phyloP scores from a whole-genome alignment of 2,329 filamentous ascomycete species.

The Alternaria arbusti region DNA sequence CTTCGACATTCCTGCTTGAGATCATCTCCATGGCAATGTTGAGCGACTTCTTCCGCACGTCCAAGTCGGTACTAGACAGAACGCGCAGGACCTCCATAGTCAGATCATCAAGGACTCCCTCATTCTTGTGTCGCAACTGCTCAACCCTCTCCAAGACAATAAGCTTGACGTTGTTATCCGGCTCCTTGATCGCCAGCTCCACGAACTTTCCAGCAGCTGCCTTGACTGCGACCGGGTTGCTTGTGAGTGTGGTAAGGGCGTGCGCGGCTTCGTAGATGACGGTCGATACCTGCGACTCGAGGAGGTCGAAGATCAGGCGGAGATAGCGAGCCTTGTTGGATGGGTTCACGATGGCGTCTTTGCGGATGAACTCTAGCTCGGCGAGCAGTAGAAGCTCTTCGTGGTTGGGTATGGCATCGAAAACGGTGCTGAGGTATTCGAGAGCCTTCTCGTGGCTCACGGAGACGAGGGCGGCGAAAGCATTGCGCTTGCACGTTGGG shows the following conservation, averaged over 20 bases:
- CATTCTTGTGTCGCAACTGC: constrained; percentile 83
- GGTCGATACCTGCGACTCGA: constrained; percentile 91
- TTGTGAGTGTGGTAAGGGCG: constrained; percentile 89
- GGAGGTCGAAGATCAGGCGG: constrained; percentile 91
- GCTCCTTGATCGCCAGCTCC: constrained; percentile 94
- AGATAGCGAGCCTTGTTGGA: constrained; percentile 96
- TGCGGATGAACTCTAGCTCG: constrained; percentile 96
- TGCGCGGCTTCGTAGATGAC: constrained; percentile 98
- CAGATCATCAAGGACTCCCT: constrained; percentile 89
- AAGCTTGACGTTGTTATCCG: constrained; percentile 98
- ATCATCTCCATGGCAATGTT: constrained; percentile 95
- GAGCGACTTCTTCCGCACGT: constrained; percentile 91
- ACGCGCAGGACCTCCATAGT: constrained; percentile 97
- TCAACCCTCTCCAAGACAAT: constrained; percentile 96
- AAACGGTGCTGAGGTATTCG: constrained; percentile 84
- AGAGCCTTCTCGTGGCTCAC: constrained; percentile 95
- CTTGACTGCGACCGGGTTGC: constrained; percentile 96
- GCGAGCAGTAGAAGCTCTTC: constrained; percentile 93
- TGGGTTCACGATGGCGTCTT: constrained; percentile 92
- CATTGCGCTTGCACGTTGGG: constrained; percentile 96
- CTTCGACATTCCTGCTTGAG: constrained; percentile 97
- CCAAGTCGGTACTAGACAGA: constrained; percentile 92
- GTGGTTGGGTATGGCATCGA: constrained; percentile 91
- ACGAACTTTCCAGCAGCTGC: constrained; percentile 96
- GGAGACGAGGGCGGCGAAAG: constrained; percentile 86